Evolutionary conservation across 352 stramenopile genomes (phyloP).

Genomic region (Pythium periplocum): DNA sequence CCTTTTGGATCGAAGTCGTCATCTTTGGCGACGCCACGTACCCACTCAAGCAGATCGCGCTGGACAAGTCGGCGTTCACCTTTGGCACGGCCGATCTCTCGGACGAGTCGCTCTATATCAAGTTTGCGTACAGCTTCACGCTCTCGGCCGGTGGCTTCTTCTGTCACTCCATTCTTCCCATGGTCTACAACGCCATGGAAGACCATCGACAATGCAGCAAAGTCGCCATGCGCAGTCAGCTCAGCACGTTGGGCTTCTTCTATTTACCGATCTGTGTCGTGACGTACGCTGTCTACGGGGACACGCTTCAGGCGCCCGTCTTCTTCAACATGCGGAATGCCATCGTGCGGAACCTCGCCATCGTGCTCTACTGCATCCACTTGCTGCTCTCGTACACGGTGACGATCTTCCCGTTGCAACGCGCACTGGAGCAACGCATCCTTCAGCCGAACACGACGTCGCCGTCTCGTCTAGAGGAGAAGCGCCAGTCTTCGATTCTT

Average conservation of each 20-base stretch:
- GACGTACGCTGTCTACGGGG: constrained; percentile 71
- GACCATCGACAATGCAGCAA: constrained; percentile 45
- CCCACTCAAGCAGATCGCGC: constrained; percentile 67
- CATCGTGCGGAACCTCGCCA: constrained; percentile 62
- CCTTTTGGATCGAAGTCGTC: constrained; percentile 74
- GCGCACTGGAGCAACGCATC: constrained; percentile 54
- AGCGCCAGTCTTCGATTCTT: neutral
- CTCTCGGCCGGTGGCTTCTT: constrained; percentile 63
- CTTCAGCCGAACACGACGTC: constrained; percentile 18
- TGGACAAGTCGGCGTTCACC: constrained; percentile 52
- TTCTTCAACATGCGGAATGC: constrained; percentile 84
- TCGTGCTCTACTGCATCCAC: constrained; percentile 74
- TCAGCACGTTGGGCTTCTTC: constrained; percentile 39
- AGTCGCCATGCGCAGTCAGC: constrained; percentile 46
- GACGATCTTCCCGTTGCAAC: constrained; percentile 64
- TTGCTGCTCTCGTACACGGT: constrained; percentile 66
- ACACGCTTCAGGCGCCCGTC: constrained; percentile 65
- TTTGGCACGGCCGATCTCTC: constrained; percentile 65
- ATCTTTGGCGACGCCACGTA: constrained; percentile 84
- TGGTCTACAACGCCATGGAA: constrained; percentile 71
- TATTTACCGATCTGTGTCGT: constrained; percentile 75
- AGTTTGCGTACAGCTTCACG: constrained; percentile 71
- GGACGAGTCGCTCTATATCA: constrained; percentile 37
- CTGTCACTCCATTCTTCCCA: constrained; percentile 65
- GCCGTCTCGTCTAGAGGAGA: constrained; percentile 7